phyloP scores from a whole-genome alignment of 1,284 basidiomycete species.

The Sphagnurus paluster region DNA sequence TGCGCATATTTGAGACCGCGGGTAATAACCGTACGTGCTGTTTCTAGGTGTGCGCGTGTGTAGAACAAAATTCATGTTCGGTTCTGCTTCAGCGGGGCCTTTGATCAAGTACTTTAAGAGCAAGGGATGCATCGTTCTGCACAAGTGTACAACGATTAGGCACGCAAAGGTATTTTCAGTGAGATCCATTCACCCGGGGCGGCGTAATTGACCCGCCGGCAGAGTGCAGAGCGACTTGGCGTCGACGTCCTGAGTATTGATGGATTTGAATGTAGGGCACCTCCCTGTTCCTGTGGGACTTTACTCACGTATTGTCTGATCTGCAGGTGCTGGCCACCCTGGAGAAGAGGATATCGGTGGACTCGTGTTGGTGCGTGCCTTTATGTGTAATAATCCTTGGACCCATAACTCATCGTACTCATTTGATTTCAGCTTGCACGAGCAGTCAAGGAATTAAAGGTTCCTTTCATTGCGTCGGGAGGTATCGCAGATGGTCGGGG shows the following conservation, averaged over 20 bases:
- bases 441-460: slow-evolving; percentile 81
- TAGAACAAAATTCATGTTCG: slow-evolving; percentile 1
- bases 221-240: slow-evolving; percentile 77
- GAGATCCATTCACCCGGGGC: slow-evolving; percentile 1
- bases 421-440: slow-evolving; percentile 66
- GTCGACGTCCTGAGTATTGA: slow-evolving; percentile 89
- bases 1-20: slow-evolving; percentile 90
- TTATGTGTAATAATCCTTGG: not conserved
- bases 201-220: slow-evolving; percentile 5
- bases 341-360: slow-evolving; percentile 95
- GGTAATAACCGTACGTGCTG: slow-evolving; percentile 76
- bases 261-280: slow-evolving; percentile 77
- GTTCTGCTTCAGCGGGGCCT: slow-evolving; percentile 55
- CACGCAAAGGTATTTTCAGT: slow-evolving; percentile 91
- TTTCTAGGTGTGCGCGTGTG: not conserved
- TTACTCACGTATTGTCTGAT: slow-evolving; percentile 2
- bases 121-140: slow-evolving; percentile 77
- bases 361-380: slow-evolving; percentile 70
- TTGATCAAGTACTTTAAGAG: slow-evolving; percentile 84
- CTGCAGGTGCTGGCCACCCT: slow-evolving; percentile 84
- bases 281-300: not conserved
- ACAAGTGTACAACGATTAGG: slow-evolving; percentile 89
- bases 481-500: slow-evolving; percentile 84
- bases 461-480: slow-evolving; percentile 90
- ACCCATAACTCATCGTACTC: not conserved